Evolutionary conservation across 495 filamentous ascomycete genomes (phyloP).

Genomic region (Podospora pseudopauciseta): DNA sequence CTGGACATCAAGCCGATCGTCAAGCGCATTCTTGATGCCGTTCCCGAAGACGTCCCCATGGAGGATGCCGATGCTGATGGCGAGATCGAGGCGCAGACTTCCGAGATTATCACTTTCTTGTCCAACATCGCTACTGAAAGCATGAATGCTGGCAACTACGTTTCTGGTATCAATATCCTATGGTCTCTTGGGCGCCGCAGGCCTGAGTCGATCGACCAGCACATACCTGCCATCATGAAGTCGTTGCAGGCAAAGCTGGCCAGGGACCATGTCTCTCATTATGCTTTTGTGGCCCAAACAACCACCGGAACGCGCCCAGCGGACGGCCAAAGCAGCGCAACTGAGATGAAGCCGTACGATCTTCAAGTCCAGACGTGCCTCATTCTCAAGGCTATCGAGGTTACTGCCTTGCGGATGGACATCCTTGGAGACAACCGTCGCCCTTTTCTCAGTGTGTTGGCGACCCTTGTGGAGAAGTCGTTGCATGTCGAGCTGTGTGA

Average conservation of each 20-base stretch:
- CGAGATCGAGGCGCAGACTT: slow-evolving; percentile 62
- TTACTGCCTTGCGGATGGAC: slow-evolving; percentile 87
- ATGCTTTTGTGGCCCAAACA: slow-evolving; percentile 51
- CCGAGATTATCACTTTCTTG: slow-evolving; percentile 77
- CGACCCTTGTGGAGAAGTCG: slow-evolving; percentile 91
- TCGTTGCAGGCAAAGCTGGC: slow-evolving; percentile 88
- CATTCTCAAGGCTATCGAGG: slow-evolving; percentile 90
- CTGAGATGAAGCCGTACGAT: slow-evolving; percentile 67
- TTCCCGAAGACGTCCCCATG: slow-evolving; percentile 82
- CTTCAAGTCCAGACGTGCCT: slow-evolving; percentile 79
- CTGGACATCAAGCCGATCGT: slow-evolving; percentile 64
- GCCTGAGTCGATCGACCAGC: slow-evolving; percentile 80
- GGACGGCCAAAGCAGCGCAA: slow-evolving; percentile 48
- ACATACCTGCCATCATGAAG: slow-evolving; percentile 87
- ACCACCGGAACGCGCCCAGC: slow-evolving; percentile 33
- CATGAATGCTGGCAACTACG: slow-evolving; percentile 70
- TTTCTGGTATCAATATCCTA: slow-evolving; percentile 84
- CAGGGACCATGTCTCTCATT: slow-evolving; percentile 84
- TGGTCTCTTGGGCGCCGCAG: slow-evolving; percentile 85
- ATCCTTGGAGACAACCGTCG: slow-evolving; percentile 86
- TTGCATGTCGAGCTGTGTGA: slow-evolving; percentile 76
- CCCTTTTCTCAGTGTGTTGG: slow-evolving; percentile 90
- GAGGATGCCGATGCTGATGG: slow-evolving; percentile 87
- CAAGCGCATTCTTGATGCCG: slow-evolving; percentile 78
- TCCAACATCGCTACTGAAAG: slow-evolving; percentile 78